Conservation (phyloP, 306 rosid species). For the Prosopis cineraria region DNA sequence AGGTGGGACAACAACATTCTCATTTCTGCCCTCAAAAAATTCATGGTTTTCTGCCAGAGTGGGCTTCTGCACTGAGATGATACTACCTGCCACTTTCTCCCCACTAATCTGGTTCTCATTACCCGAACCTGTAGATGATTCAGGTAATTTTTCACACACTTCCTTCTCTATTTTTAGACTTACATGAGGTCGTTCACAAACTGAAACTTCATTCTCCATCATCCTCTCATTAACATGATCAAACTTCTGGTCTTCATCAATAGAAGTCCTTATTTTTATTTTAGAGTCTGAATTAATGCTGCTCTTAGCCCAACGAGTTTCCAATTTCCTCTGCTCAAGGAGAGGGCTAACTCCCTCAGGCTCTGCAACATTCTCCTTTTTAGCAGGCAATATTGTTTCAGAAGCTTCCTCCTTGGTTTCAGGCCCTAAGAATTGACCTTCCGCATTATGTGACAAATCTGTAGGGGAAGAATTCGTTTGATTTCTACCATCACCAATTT, state of each 20-base stretch:
- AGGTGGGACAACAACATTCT: slow-evolving; percentile 24
- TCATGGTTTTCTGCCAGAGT: slow-evolving; percentile 37
- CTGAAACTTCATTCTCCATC: slow-evolving; percentile 40
- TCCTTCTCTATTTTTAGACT: slow-evolving; percentile 52
- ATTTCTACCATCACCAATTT: slow-evolving; percentile 33
- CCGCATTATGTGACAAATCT: slow-evolving; percentile 32
- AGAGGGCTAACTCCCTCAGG: slow-evolving; percentile 41
- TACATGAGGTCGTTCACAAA: slow-evolving; percentile 42
- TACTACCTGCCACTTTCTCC: slow-evolving; percentile 31
- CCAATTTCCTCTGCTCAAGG: slow-evolving; percentile 48
- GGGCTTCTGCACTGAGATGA: slow-evolving; percentile 26
- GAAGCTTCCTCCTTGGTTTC: slow-evolving; percentile 34
- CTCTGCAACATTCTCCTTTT: slow-evolving; percentile 49
- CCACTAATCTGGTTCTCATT: slow-evolving; percentile 35
- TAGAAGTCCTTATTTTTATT: slow-evolving; percentile 22
- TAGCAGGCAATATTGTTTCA: slow-evolving; percentile 23
- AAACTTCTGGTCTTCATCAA: slow-evolving; percentile 48
- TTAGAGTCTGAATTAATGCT: slow-evolving; percentile 42
- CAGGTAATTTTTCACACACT: slow-evolving; percentile 47
- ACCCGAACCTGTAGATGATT: slow-evolving; percentile 52
- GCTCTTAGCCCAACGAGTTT: slow-evolving; percentile 27
- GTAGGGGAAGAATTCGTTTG: slow-evolving; percentile 30
- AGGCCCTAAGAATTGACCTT: slow-evolving; percentile 27
- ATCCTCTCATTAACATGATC: slow-evolving; percentile 43
- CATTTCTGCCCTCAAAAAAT: slow-evolving; percentile 27